These are phyloP conservation scores for Cylindrotheca closterium DNA, from an alignment of 108 stramenopile species.

Conservation along the genomic window DNA sequence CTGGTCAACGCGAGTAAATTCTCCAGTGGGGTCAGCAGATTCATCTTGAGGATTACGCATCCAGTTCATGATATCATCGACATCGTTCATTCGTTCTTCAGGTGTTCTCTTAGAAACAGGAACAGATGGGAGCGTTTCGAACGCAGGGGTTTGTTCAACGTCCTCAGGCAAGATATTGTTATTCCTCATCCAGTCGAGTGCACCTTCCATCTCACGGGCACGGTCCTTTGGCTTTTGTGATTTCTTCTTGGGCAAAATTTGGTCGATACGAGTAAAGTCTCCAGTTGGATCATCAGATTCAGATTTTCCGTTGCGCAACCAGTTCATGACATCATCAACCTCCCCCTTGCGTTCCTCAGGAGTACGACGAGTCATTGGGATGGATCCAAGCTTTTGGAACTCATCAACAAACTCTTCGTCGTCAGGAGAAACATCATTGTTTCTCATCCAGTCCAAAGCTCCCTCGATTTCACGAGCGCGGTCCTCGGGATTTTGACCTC, in stretches of 20 bases:
- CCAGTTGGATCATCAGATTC: constrained; percentile 6
- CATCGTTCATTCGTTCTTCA: constrained; percentile 13
- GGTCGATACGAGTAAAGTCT: constrained; percentile 15
- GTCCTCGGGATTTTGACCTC: constrained; percentile 16
- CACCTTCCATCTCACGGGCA: constrained; percentile 26
- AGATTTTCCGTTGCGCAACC: constrained; percentile 13
- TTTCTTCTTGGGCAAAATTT: constrained; percentile 25
- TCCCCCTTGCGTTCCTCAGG: constrained; percentile 22
- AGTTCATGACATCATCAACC: constrained; percentile 26
- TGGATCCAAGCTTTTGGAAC: neutral
- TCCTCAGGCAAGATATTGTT: constrained; percentile 1
- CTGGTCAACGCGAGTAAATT: constrained; percentile 24
- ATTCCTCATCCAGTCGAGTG: constrained; percentile 36
- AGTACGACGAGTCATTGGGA: constrained; percentile 11
- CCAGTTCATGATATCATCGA: constrained; percentile 32
- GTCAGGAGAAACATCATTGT: constrained; percentile 13
- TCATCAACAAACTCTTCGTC: constrained; percentile 15
- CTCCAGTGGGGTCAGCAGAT: constrained; percentile 2
- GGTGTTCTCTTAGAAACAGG: constrained; percentile 21
- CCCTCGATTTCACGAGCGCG: constrained; percentile 42
- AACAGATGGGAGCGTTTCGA: constrained; percentile 21
- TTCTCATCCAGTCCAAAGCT: constrained; percentile 39
- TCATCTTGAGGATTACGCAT: constrained; percentile 26
- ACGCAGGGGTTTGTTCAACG: constrained; percentile 1
- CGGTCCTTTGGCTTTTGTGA: constrained; percentile 21